Conservation (phyloP, 2,329 filamentous ascomycete genomes). For the Ophiostoma sp. region DNA sequence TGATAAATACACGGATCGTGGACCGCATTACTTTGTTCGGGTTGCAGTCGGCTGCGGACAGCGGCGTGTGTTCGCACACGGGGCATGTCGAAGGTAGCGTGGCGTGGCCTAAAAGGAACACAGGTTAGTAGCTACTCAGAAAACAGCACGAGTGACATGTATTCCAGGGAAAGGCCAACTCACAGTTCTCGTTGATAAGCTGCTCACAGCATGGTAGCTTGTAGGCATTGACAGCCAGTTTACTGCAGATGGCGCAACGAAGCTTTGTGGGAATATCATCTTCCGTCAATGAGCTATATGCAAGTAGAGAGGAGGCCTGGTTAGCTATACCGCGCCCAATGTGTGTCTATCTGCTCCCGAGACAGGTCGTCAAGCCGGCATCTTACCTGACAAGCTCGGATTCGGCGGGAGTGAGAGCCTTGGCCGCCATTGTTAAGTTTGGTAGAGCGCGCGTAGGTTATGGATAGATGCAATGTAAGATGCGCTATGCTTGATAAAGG, state of each 20-base stretch:
- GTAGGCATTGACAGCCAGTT: conserved; percentile 83
- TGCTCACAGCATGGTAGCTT: conserved; percentile 93
- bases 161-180: conserved; percentile 31
- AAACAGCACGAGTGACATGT: too few species aligned
- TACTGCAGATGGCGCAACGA: conserved; percentile 88
- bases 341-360: neutral
- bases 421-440: conserved; percentile 26
- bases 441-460: neutral
- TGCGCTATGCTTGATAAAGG: conserved; percentile 11
- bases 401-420: conserved; percentile 45
- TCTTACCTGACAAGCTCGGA: conserved; percentile 54
- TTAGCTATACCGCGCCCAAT: neutral
- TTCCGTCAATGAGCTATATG: conserved; percentile 62
- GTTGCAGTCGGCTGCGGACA: conserved; percentile 80
- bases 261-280: conserved; percentile 95
- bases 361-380: neutral
- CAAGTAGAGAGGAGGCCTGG: neutral
- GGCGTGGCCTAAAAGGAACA: conserved; percentile 45
- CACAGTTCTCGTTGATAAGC: conserved; percentile 86
- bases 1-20: conserved; percentile 85
- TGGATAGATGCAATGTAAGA: neutral
- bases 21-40: conserved; percentile 86
- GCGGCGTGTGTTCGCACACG: conserved; percentile 85
- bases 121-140: too few species aligned
- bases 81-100: conserved; percentile 75